These are phyloP conservation scores for Mangifera indica DNA, from an alignment of 345 rosid species.

Conservation along the genomic window DNA sequence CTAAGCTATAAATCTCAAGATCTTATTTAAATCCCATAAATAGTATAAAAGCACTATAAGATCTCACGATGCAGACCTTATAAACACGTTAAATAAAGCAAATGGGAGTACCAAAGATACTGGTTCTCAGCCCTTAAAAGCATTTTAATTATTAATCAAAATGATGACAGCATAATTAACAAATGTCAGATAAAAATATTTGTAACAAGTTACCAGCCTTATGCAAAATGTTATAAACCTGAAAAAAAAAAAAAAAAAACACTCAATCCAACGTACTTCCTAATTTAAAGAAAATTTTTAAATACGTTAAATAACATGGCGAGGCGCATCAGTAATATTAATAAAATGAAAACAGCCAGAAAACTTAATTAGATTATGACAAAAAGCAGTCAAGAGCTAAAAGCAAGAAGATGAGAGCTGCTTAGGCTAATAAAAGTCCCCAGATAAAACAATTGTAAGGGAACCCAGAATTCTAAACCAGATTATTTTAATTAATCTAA, in stretches of 20 bases:
- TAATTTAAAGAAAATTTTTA: no score
- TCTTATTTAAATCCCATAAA: not conserved
- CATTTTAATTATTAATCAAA: no score
- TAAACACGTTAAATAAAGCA: no score
- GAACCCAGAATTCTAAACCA: not conserved
- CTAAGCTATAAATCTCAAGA: not conserved
- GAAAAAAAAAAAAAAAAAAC: no score
- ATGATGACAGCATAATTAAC: no score
- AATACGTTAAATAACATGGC: not conserved
- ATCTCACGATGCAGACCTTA: no score
- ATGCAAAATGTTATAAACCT: not conserved
- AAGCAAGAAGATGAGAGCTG: constrained; percentile 1
- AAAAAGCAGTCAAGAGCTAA: not conserved
- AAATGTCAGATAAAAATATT: no score
- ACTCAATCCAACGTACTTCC: not conserved
- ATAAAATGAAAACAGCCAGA: not conserved
- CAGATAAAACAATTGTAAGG: not conserved
- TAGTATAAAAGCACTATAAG: no score
- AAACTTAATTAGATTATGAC: not conserved
- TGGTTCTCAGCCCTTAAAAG: no score
- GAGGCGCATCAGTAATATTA: not conserved
- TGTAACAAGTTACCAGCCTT: not conserved
- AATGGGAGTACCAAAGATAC: no score
- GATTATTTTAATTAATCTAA: not conserved
- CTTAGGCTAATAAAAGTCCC: not conserved